Conservation (phyloP, 31 red algal species). For the Odonthalia washingtoniensis region DNA sequence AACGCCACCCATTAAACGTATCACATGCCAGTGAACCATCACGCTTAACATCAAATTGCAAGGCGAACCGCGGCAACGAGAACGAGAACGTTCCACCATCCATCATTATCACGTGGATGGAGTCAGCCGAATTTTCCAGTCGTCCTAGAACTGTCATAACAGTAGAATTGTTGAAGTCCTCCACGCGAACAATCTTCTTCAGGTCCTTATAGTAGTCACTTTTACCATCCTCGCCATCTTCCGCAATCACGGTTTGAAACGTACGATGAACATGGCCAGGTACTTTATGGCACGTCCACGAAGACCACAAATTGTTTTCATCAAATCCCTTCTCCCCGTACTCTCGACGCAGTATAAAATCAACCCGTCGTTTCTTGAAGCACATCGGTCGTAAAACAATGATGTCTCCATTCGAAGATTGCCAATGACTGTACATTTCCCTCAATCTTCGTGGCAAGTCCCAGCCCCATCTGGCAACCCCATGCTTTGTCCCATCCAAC, state of each 20-base stretch:
- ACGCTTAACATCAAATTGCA: no score
- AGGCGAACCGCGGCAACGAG: no score
- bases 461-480: background rate
- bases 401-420: background rate
- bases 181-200: no score
- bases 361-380: background rate
- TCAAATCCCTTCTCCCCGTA: background rate
- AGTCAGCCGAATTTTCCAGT: background rate
- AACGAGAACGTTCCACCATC: background rate
- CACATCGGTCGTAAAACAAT: background rate
- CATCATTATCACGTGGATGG: background rate
- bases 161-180: no score
- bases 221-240: background rate
- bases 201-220: no score
- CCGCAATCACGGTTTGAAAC: no score
- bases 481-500: background rate
- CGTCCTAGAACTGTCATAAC: no score
- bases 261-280: background rate
- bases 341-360: background rate
- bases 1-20: no score
- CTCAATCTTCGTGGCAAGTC: background rate
- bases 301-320: no score
- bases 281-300: background rate
- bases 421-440: background rate
- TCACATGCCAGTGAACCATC: no score